Conservation (phyloP, 2,329 filamentous ascomycete genomes). For the Lachnellula hyalina region DNA sequence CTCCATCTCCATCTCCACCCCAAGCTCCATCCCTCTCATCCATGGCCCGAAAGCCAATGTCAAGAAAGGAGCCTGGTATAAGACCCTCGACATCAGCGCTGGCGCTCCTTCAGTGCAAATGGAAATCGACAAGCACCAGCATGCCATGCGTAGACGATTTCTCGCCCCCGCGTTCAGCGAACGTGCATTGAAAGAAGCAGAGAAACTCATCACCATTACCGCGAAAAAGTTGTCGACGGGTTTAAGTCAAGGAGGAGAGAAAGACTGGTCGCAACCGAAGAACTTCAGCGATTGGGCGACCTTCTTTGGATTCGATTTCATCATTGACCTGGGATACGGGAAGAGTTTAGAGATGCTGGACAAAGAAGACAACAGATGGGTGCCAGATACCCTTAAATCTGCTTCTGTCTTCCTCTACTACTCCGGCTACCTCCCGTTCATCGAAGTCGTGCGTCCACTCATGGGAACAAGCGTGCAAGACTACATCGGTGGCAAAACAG, state of each 20-base stretch:
- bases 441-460: slow-evolving; percentile 5
- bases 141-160: slow-evolving; percentile 15
- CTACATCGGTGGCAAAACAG: slow-evolving; percentile 8
- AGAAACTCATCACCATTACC: slow-evolving; percentile 19
- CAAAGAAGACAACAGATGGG: slow-evolving; percentile 9
- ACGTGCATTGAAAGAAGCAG: slow-evolving; percentile 29
- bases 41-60: slow-evolving; percentile 16
- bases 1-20: slow-evolving; percentile 8
- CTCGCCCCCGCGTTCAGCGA: slow-evolving; percentile 30
- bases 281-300: slow-evolving; percentile 33
- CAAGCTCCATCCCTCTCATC: slow-evolving; percentile 2
- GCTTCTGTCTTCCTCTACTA: slow-evolving; percentile 13
- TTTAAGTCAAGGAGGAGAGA: slow-evolving; percentile 4
- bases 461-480: slow-evolving; percentile 7
- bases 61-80: slow-evolving; percentile 14
- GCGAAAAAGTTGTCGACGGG: slow-evolving; percentile 3
- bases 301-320: slow-evolving; percentile 35
- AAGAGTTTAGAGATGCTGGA: slow-evolving; percentile 34
- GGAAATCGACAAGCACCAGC: slow-evolving; percentile 9
- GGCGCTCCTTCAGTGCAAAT: slow-evolving; percentile 12
- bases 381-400: slow-evolving; percentile 9
- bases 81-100: slow-evolving; percentile 11
- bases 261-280: slow-evolving; percentile 11
- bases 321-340: slow-evolving; percentile 40
- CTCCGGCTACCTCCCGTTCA: slow-evolving; percentile 12